These are phyloP conservation scores for Talaromyces sp. DNA, from an alignment of 2,329 filamentous ascomycete species.

Conservation along the genomic window DNA sequence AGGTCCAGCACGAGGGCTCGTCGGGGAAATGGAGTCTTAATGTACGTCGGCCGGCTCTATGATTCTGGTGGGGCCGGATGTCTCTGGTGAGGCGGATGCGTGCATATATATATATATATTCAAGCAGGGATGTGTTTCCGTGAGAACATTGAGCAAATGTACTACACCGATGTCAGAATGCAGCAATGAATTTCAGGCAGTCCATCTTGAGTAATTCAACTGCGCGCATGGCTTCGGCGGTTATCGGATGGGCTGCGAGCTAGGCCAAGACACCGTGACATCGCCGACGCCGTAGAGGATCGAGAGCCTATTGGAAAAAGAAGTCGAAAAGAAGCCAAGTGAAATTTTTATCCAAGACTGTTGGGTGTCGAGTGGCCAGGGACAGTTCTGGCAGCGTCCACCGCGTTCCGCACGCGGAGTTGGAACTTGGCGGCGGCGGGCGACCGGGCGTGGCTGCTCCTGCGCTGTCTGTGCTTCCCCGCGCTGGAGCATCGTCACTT, in stretches of 20 bases:
- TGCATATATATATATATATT: background rate
- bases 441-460: background rate
- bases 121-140: background rate
- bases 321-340: background rate
- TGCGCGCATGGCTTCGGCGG: background rate
- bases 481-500: background rate
- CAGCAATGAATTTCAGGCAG: background rate
- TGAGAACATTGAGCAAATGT: background rate
- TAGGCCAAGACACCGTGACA: background rate
- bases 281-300: background rate
- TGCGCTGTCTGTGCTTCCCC: constrained; percentile 4
- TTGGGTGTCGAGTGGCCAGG: constrained; percentile 8
- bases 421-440: background rate
- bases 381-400: background rate
- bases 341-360: constrained; percentile 9
- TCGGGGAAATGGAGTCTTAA: constrained; percentile 26
- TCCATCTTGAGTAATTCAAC: background rate
- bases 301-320: background rate
- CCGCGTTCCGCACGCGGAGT: background rate
- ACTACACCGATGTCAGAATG: background rate
- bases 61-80: background rate
- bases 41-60: constrained; percentile 26
- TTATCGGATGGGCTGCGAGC: background rate
- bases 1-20: constrained; percentile 41
- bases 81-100: background rate